Conservation (phyloP, 225 moss, liverwort and hornwort genomes). For the Takakia lepidozioides region DNA sequence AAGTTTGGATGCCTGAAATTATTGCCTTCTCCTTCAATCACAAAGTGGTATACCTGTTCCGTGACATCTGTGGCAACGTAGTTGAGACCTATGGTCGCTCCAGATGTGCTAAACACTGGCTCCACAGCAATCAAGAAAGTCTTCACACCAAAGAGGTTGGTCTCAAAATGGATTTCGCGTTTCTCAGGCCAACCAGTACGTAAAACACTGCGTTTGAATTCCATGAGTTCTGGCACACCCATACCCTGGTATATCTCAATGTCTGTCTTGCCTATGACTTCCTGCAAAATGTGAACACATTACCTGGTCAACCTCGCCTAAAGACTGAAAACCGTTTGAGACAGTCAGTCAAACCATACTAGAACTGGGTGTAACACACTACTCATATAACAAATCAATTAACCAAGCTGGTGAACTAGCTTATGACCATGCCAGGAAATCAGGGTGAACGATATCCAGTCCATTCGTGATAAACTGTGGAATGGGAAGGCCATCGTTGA, state of each 20-base stretch:
- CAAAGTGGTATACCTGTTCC: slow-evolving; percentile 73
- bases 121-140: slow-evolving; percentile 53
- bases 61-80: slow-evolving; percentile 61
- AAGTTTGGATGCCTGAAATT: too few species aligned
- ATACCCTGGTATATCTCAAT: slow-evolving; percentile 43
- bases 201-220: slow-evolving; percentile 56
- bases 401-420: too few species aligned
- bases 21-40: too few species aligned
- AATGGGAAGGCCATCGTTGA: too few species aligned
- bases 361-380: too few species aligned
- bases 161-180: slow-evolving; percentile 43
- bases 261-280: slow-evolving; percentile 74
- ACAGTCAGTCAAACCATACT: too few species aligned
- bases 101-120: slow-evolving; percentile 47
- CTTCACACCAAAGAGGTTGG: slow-evolving; percentile 55
- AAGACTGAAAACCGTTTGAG: too few species aligned
- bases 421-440: too few species aligned
- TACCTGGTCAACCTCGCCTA: too few species aligned
- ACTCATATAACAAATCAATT: too few species aligned
- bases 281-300: too few species aligned
- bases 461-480: too few species aligned
- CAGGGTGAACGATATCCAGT: neutral
- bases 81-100: slow-evolving; percentile 51
- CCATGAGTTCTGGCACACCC: slow-evolving; percentile 54
- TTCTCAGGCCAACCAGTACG: slow-evolving; percentile 46